phyloP scores from a whole-genome alignment of 2,329 filamentous ascomycete species.

The Fusarium illudens region DNA sequence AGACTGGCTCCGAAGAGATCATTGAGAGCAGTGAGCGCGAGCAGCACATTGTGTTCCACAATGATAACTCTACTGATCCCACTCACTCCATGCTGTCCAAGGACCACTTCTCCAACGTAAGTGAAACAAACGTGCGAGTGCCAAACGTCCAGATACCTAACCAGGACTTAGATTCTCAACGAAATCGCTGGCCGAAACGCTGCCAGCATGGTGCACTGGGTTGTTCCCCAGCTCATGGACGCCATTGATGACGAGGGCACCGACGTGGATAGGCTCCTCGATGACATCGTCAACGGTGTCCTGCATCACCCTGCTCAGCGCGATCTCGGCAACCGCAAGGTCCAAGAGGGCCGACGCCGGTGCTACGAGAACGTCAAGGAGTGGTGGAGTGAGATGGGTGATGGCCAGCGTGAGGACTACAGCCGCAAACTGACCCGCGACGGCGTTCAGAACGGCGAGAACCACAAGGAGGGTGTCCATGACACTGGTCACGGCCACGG shows the following conservation, averaged over 20 bases:
- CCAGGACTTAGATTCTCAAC: slow-evolving; percentile 70
- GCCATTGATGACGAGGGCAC: slow-evolving; percentile 82
- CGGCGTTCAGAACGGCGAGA: slow-evolving; percentile 79
- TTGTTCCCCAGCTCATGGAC: slow-evolving; percentile 86
- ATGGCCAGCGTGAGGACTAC: slow-evolving; percentile 70
- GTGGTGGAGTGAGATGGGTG: slow-evolving; percentile 80
- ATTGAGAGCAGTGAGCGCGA: slow-evolving; percentile 85
- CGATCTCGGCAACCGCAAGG: slow-evolving; percentile 73
- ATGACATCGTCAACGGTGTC: slow-evolving; percentile 81
- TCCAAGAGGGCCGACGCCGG: slow-evolving; percentile 72
- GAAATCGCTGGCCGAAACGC: slow-evolving; percentile 87
- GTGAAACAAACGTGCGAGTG: slow-evolving; percentile 27
- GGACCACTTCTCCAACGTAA: slow-evolving; percentile 88
- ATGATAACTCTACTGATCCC: slow-evolving; percentile 79
- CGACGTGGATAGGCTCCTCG: slow-evolving; percentile 75
- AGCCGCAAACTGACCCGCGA: slow-evolving; percentile 78
- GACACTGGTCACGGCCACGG: slow-evolving; percentile 89
- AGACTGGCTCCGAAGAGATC: slow-evolving; percentile 85
- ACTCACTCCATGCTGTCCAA: slow-evolving; percentile 97
- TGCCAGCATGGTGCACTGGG: slow-evolving; percentile 81
- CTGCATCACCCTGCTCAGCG: slow-evolving; percentile 89
- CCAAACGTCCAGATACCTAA: background rate
- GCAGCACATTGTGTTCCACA: slow-evolving; percentile 86
- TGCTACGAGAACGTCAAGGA: slow-evolving; percentile 84
- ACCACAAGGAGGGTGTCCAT: slow-evolving; percentile 86